Conservation (phyloP, 2,329 filamentous ascomycete genomes). For the Paracorniculantispora psalliotae region DNA sequence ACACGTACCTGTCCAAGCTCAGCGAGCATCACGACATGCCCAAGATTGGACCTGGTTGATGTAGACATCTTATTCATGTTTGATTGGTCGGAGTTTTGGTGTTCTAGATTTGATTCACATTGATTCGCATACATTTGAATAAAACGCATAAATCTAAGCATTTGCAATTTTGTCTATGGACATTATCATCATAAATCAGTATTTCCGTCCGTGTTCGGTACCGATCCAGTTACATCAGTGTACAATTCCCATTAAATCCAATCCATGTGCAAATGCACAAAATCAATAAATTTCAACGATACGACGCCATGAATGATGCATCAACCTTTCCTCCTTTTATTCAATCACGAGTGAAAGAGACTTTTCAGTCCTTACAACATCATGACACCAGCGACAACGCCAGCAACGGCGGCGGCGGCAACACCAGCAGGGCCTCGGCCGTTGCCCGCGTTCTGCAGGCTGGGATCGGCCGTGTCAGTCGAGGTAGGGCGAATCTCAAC, state of each 20-base stretch:
- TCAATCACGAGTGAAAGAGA: not conserved
- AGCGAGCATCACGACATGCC: conserved; percentile 98
- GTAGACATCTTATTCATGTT: too few species aligned
- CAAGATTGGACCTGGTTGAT: conserved; percentile 58
- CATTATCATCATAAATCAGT: conserved; percentile 12
- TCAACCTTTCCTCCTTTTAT: not conserved
- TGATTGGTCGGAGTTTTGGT: too few species aligned
- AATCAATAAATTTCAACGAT: not conserved
- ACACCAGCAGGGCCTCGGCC: not conserved
- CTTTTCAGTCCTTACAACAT: conserved; percentile 24
- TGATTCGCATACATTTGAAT: not conserved
- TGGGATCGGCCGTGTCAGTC: conserved; percentile 25
- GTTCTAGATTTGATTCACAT: too few species aligned
- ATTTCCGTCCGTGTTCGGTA: conserved; percentile 1
- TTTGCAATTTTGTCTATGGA: conserved; percentile 13
- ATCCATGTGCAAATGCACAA: not conserved
- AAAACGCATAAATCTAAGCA: not conserved
- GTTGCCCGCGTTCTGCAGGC: conserved; percentile 34
- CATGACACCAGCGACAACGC: conserved; percentile 24
- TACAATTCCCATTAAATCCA: conserved; percentile 1
- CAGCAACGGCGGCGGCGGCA: conserved; percentile 15
- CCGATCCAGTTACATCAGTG: conserved; percentile 8
- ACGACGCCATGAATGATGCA: not conserved
- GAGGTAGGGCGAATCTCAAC: conserved; percentile 39
- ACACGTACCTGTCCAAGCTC: conserved; percentile 83